These are phyloP conservation scores for Rhizoctonia solani DNA, from an alignment of 1,284 basidiomycete genomes.

Conservation along the genomic window DNA sequence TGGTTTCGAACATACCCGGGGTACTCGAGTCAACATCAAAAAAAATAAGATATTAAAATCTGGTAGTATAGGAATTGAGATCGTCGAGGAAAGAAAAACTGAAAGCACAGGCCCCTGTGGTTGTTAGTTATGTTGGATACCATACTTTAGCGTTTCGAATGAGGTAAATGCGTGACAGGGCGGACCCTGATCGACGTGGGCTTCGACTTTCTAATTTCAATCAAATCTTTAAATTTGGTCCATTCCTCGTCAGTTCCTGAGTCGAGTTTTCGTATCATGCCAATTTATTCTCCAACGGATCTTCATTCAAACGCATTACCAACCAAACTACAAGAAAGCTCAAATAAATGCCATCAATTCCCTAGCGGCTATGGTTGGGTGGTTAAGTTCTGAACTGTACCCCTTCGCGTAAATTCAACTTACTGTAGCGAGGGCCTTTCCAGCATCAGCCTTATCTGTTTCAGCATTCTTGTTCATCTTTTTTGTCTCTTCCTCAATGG, in stretches of 20 bases:
- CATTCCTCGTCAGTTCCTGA: too few species aligned
- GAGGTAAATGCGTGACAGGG: neutral
- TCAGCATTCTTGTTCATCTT: slow-evolving; percentile 33
- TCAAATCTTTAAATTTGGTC: neutral
- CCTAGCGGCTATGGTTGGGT: neutral
- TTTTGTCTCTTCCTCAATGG: slow-evolving; percentile 10
- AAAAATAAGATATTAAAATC: neutral
- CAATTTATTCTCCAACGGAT: slow-evolving; percentile 6
- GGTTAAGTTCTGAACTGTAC: neutral
- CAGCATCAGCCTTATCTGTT: slow-evolving; percentile 27
- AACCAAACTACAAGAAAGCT: slow-evolving; percentile 10
- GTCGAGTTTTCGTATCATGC: neutral
- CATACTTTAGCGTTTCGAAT: neutral
- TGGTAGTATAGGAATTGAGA: neutral
- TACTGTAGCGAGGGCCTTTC: slow-evolving; percentile 18
- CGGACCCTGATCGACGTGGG: neutral
- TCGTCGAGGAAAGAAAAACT: neutral
- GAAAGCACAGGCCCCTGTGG: neutral
- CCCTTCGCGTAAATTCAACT: neutral
- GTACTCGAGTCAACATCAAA: neutral
- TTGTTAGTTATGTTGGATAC: neutral
- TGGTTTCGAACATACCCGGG: neutral
- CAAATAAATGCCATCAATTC: neutral
- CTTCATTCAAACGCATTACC: slow-evolving; percentile 24
- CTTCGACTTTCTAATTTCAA: neutral